These are phyloP conservation scores for Tylopilus sp. DNA, from an alignment of 1,284 basidiomycete species.

Conservation along the genomic window DNA sequence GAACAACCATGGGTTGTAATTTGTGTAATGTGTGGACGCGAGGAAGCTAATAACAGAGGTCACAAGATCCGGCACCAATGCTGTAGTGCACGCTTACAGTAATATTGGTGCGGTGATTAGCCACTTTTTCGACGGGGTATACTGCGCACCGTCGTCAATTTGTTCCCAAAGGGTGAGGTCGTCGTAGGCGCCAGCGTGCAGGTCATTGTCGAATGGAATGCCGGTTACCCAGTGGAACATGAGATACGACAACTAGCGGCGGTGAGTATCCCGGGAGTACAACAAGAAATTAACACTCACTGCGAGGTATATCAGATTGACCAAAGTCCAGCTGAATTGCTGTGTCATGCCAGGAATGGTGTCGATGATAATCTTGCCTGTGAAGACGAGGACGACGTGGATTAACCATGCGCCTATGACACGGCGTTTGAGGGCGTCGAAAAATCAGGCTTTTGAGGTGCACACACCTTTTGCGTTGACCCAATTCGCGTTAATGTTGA, in stretches of 20 bases:
- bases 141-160: constrained; percentile 97
- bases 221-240: constrained; percentile 99
- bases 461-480: constrained; percentile 92
- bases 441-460: neutral
- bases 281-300: constrained; percentile 49
- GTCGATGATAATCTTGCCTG: constrained; percentile 92
- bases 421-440: constrained; percentile 3
- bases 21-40: constrained; percentile 96
- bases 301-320: constrained; percentile 88
- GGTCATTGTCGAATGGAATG: constrained; percentile 88
- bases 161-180: constrained; percentile 99
- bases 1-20: constrained; percentile 91
- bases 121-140: constrained; percentile 99
- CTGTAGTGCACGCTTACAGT: constrained; percentile 57
- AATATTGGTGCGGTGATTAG: constrained; percentile 87
- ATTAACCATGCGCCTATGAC: constrained; percentile 92
- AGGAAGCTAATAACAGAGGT: constrained; percentile 65
- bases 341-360: constrained; percentile 92
- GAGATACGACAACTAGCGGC: constrained; percentile 82
- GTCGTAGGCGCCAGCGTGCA: constrained; percentile 92
- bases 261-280: constrained; percentile 2
- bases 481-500: constrained; percentile 96
- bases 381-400: constrained; percentile 88
- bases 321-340: constrained; percentile 93
- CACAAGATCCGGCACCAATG: neutral